Percentiles rank a stretch among this genome's conserved stretches.
Conservation (phyloP, 768 basidiomycete genomes). For the Hygrocybe coccinea region DNA sequence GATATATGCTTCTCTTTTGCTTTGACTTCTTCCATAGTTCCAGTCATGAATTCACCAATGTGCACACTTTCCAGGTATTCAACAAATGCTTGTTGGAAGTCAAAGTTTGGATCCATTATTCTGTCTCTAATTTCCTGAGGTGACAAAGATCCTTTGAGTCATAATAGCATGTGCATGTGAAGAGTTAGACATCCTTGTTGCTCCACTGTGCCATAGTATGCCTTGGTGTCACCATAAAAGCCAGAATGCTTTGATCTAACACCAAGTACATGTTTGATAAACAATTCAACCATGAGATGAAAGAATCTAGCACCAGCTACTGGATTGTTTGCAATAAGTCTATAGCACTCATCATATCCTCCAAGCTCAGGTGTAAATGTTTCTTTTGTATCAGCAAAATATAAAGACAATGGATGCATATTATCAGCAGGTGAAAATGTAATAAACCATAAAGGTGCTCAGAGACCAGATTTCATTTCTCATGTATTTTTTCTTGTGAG, state of each 20-base stretch:
- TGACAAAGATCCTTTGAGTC: constrained; percentile 25
- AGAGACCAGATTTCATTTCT: background rate
- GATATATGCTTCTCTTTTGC: no score
- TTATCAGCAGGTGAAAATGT: no score
- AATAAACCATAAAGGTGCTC: no score
- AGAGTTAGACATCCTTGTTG: constrained; percentile 34
- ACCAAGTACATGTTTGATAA: constrained; percentile 25
- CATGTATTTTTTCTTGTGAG: no score
- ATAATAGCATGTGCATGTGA: constrained; percentile 37
- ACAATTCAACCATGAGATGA: constrained; percentile 18
- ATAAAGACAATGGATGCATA: no score
- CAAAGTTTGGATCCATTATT: constrained; percentile 16
- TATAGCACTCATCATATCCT: constrained; percentile 7
- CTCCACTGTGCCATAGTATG: constrained; percentile 32
- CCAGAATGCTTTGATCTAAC: constrained; percentile 13
- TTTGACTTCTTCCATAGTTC: no score
- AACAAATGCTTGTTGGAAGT: no score
- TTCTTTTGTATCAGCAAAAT: no score
- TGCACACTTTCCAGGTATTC: no score
- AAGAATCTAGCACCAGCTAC: constrained; percentile 28
- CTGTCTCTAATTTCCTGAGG: constrained; percentile 32
- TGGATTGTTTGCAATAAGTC: constrained; percentile 19
- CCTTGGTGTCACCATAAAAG: constrained; percentile 26
- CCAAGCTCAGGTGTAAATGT: constrained; percentile 3
- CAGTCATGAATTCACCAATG: no score